Evolutionary conservation across 179 eudicot species (phyloP).

Genomic region (Silene noctiflora): DNA sequence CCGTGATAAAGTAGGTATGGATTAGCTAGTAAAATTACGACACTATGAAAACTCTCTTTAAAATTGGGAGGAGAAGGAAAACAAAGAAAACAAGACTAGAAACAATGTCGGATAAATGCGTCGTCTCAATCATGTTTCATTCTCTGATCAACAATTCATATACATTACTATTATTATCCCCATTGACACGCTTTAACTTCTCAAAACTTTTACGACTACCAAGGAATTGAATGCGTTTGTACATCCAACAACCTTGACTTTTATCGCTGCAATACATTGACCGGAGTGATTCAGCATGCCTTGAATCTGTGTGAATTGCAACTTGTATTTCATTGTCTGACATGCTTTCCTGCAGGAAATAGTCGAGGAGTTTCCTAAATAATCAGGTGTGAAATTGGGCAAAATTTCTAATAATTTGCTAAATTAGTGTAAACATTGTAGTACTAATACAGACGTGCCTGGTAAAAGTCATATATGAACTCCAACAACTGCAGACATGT

Average conservation of each 20-base stretch:
- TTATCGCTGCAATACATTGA: constrained; percentile 54
- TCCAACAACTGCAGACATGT: constrained; percentile 76
- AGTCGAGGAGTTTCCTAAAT: neutral
- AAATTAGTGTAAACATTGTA: neutral
- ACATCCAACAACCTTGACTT: constrained; percentile 38
- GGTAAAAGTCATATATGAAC: constrained; percentile 69
- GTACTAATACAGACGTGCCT: constrained; percentile 40
- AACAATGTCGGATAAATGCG: neutral
- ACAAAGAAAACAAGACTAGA: too few relatives aligned
- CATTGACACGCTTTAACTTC: constrained; percentile 80
- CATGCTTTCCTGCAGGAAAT: constrained; percentile 59
- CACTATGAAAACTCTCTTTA: too few relatives aligned
- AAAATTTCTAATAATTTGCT: too few relatives aligned
- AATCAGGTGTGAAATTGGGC: neutral
- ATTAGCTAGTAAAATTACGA: too few relatives aligned
- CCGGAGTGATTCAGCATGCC: constrained; percentile 80
- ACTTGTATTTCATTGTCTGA: constrained; percentile 61
- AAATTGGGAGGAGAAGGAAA: too few relatives aligned
- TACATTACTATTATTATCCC: constrained; percentile 65
- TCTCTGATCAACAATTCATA: constrained; percentile 78
- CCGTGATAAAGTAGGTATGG: too few relatives aligned
- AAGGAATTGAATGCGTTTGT: constrained; percentile 72
- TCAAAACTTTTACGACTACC: constrained; percentile 88
- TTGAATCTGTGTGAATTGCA: constrained; percentile 89
- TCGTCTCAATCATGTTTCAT: constrained; percentile 28